A percentile compares a stretch with the other conserved stretches of the same genome.
Conservation (phyloP, 2,329 filamentous ascomycete species). For the Neurospora crassa region DNA sequence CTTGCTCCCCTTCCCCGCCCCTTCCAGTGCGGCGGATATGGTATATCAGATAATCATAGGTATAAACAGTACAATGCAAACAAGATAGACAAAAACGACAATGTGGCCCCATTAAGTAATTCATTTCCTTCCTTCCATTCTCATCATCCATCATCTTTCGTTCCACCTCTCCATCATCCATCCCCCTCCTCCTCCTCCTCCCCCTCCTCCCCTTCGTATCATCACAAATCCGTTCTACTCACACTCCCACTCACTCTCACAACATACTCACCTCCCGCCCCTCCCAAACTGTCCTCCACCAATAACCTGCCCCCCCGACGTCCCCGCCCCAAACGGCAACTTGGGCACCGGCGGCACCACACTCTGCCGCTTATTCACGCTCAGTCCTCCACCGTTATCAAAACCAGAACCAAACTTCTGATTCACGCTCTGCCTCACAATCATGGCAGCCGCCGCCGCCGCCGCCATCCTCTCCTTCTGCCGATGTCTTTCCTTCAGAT, state of each 20-base stretch:
- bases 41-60: not conserved
- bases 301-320: not conserved
- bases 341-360: not conserved
- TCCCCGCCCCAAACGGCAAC: not conserved
- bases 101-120: not conserved
- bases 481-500: constrained; percentile 80
- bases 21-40: not conserved
- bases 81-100: not conserved
- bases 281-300: not conserved
- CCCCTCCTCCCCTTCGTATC: no score
- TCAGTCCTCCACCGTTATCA: not conserved
- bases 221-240: no score
- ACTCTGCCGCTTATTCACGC: not conserved
- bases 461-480: constrained; percentile 92
- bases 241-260: no score
- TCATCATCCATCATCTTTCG: not conserved
- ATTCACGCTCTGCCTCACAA: constrained; percentile 80
- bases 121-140: not conserved
- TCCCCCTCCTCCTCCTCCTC: no score
- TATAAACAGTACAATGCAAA: not conserved
- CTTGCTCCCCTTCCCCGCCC: no score
- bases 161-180: not conserved
- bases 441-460: constrained; percentile 82
- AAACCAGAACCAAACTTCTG: constrained; percentile 35
- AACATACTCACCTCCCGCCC: not conserved